Base-by-base conservation (phyloP, 2,329 filamentous ascomycete genomes). In the Parascedosporium putredinis region DNA sequence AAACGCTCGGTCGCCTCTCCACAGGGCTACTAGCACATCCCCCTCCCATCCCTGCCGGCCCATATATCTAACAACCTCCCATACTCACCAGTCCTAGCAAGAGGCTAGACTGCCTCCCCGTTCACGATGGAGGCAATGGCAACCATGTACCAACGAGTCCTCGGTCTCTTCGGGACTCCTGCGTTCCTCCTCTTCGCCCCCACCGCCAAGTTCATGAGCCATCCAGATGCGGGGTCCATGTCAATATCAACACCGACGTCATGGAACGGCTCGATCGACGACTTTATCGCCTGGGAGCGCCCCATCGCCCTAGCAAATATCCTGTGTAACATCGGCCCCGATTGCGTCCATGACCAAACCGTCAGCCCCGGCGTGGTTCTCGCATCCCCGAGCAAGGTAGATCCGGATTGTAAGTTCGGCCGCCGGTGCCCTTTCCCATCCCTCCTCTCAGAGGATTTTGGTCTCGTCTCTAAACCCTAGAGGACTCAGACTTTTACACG, bases 401-500 rank as follows among this genome's bases (percentile, higher is more conserved):
- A 75, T 47, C 79, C 79, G 5, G 67, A 79, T 56, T 83, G 78
- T 80, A 40, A 40, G 36, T 40, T 66, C 73, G 61, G 27, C 34
- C 36, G 18, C 29, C 18, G 2, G 3, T 14, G 22, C 10, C 14
- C 22, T 12, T 47, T 20, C n/a, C n/a, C n/a, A n/a, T n/a, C n/a
- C n/a, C n/a, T n/a, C n/a, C n/a, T n/a, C n/a, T n/a, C n/a, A n/a
- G n/a, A n/a, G n/a, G n/a, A n/a, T n/a, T n/a, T n/a, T n/a, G n/a
- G n/a, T n/a, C n/a, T n/a, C n/a, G n/a, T n/a, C n/a, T n/a, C n/a
- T n/a, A n/a, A n/a, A n/a, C n/a, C n/a, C n/a, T n/a, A n/a, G n/a
- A n/a, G n/a, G n/a, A 36, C 14, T 18, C 18, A 87, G 84, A 90
- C 63, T 88, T 76, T 60, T 90, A 81, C 59, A 87, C 84, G 1